These are phyloP conservation scores for Lachnellula occidentalis DNA, from an alignment of 2,329 filamentous ascomycete species.

Conservation along the genomic window DNA sequence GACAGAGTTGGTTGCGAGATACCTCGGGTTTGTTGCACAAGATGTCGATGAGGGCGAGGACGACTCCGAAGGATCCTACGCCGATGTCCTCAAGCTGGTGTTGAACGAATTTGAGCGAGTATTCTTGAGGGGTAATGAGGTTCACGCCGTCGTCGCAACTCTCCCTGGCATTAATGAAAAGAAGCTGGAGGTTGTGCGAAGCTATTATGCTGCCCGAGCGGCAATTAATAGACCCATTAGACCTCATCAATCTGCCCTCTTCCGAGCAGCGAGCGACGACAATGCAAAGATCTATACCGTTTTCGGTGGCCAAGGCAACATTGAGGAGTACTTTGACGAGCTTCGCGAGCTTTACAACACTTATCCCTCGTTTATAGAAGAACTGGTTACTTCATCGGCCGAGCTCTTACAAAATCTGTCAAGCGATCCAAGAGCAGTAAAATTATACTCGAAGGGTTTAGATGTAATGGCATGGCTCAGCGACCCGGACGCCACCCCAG, in stretches of 20 bases:
- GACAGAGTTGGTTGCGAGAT: conserved; percentile 85
- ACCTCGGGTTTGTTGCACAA: conserved; percentile 81
- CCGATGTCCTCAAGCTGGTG: conserved; percentile 86
- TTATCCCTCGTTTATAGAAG: conserved; percentile 85
- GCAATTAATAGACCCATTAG: conserved; percentile 82
- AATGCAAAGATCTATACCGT: conserved; percentile 86
- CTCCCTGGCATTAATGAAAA: conserved; percentile 89
- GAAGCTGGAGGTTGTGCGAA: conserved; percentile 82
- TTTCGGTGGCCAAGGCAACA: conserved; percentile 96
- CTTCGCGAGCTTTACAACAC: conserved; percentile 85
- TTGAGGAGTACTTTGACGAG: conserved; percentile 99
- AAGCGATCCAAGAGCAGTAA: conserved; percentile 78
- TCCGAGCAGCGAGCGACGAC: conserved; percentile 80
- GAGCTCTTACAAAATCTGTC: conserved; percentile 83
- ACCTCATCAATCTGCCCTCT: conserved; percentile 86
- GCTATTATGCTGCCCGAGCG: conserved; percentile 85
- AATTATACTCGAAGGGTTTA: conserved; percentile 95
- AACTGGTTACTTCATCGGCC: conserved; percentile 74
- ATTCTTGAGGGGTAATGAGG: conserved; percentile 92
- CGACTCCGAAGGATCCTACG: conserved; percentile 78
- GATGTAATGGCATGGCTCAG: conserved; percentile 93
- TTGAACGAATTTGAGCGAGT: conserved; percentile 95
- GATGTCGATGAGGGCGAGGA: conserved; percentile 93
- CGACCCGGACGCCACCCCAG: conserved; percentile 81
- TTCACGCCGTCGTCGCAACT: conserved; percentile 79